These are phyloP conservation scores for Hagleromyces aurorensis DNA, from an alignment of 805 yeast genomes.

Conservation along the genomic window DNA sequence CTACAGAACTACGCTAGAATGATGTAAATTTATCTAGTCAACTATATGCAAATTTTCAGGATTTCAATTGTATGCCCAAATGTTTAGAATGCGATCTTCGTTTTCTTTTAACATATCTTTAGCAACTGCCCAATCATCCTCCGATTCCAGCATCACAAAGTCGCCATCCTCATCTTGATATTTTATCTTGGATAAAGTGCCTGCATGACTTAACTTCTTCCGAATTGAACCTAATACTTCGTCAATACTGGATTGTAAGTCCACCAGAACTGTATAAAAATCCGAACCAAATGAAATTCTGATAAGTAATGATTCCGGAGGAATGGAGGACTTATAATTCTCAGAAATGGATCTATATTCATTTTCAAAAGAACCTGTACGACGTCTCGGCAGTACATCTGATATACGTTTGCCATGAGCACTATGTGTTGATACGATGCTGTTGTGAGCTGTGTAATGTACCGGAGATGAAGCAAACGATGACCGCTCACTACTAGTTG, in stretches of 20 bases:
- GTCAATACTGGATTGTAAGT: conserved; percentile 41
- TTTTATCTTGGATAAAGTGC: conserved; percentile 48
- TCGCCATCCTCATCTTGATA: conserved; percentile 96
- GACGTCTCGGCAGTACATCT: conserved; percentile 23
- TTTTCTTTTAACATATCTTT: conserved; percentile 55
- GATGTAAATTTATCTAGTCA: too few relatives aligned
- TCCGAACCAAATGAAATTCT: conserved; percentile 38
- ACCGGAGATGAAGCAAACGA: conserved; percentile 20
- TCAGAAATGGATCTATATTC: conserved; percentile 36
- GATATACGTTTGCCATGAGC: conserved; percentile 22
- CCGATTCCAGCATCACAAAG: conserved; percentile 71
- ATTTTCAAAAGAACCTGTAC: conserved; percentile 23
- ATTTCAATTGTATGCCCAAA: conserved; percentile 33
- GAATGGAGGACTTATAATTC: conserved; percentile 33
- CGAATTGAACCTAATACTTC: conserved; percentile 53
- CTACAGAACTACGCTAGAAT: too few relatives aligned
- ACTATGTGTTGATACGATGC: conserved; percentile 22
- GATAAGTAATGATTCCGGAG: conserved; percentile 33
- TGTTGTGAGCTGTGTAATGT: conserved; percentile 21
- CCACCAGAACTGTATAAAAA: conserved; percentile 60
- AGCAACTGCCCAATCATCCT: conserved; percentile 85
- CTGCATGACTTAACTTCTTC: conserved; percentile 47
- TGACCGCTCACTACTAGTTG: conserved; percentile 22
- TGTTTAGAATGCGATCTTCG: conserved; percentile 40
- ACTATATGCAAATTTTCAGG: too few relatives aligned